A percentile compares a stretch with the other conserved stretches of the same genome.
phyloP scores from a whole-genome alignment of 345 rosid genomes.

The Citrus maxima region DNA sequence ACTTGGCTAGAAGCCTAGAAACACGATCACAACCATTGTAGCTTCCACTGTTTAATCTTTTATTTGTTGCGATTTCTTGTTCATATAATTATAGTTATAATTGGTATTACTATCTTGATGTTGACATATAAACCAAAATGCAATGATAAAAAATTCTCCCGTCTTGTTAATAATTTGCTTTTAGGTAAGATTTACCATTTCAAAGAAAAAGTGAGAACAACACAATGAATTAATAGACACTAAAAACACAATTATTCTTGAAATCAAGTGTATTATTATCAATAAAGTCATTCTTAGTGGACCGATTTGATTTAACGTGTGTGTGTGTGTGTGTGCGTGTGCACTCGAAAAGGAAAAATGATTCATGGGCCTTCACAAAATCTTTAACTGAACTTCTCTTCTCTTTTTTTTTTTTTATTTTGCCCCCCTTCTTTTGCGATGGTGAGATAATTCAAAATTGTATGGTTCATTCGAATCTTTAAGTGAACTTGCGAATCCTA shows the following conservation, averaged over 20 bases:
- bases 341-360: conserved; percentile 5
- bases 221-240: neutral
- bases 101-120: conserved; percentile 28
- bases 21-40: conserved; percentile 12
- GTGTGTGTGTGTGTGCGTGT: neutral
- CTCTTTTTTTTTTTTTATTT: neutral
- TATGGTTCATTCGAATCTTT: neutral
- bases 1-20: neutral
- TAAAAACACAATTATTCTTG: conserved; percentile 18
- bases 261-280: neutral
- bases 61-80: conserved; percentile 25
- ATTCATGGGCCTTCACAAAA: neutral
- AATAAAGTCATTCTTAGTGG: conserved; percentile 1
- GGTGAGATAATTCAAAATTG: neutral
- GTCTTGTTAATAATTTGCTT: conserved; percentile 10
- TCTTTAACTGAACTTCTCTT: neutral
- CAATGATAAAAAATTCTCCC: conserved; percentile 23
- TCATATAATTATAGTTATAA: conserved; percentile 31
- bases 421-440: neutral
- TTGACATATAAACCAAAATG: conserved; percentile 41
- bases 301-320: neutral
- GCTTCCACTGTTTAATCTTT: conserved; percentile 16
- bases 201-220: neutral
- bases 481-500: neutral
- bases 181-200: conserved; percentile 21